Evolutionary conservation across 148 eudicot genomes (phyloP).

Genomic region (Rhododendron molle): DNA sequence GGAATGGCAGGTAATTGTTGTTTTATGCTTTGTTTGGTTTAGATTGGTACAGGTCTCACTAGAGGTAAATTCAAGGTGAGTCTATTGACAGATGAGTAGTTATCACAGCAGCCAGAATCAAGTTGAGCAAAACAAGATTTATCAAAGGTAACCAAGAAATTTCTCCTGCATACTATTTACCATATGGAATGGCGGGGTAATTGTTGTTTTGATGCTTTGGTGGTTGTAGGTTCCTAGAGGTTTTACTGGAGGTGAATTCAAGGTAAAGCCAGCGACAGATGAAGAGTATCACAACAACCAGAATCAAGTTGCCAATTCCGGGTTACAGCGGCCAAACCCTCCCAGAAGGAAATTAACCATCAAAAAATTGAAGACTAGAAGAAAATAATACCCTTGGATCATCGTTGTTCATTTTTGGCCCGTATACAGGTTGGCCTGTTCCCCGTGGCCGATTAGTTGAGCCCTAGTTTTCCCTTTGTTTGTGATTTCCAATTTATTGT

Average conservation of each 20-base stretch:
- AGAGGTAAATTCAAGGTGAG: constrained; percentile 68
- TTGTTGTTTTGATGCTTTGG: neutral
- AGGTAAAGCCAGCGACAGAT: constrained; percentile 53
- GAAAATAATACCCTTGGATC: constrained; percentile 24
- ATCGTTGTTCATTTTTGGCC: neutral
- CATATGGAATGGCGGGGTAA: neutral
- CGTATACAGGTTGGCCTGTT: neutral
- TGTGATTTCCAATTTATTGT: neutral
- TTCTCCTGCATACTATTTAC: neutral
- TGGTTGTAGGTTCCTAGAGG: constrained; percentile 59
- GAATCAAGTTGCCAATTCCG: constrained; percentile 31
- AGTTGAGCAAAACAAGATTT: neutral
- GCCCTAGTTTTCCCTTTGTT: neutral
- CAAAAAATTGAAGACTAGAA: constrained; percentile 60
- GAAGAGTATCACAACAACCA: constrained; percentile 34
- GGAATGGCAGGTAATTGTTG: neutral
- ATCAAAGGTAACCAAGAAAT: neutral
- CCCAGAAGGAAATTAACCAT: constrained; percentile 49
- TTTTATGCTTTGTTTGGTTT: constrained; percentile 8
- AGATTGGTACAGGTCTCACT: constrained; percentile 69
- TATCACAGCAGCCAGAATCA: constrained; percentile 26
- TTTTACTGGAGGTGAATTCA: constrained; percentile 65
- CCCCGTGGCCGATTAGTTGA: neutral
- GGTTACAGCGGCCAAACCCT: constrained; percentile 31
- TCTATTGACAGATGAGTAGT: neutral